Evolutionary conservation across 371 early-diverging fungal species (phyloP).

Genomic region (Syncephalastrum racemosum): DNA sequence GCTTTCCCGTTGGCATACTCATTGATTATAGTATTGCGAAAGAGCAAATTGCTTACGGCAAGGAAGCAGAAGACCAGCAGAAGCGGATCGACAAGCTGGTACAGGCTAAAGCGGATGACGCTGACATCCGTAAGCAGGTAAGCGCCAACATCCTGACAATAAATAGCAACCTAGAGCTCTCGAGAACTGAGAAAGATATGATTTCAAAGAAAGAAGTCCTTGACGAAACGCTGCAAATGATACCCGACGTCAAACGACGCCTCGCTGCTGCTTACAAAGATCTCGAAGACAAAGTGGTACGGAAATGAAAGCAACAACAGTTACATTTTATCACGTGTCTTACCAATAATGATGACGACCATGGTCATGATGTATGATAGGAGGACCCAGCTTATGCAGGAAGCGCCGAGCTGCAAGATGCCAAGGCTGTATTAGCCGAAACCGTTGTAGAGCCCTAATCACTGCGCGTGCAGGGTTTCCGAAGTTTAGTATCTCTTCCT

Average conservation of each 20-base stretch:
- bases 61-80: slow-evolving; percentile 65
- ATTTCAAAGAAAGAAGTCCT: slow-evolving; percentile 68
- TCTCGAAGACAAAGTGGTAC: slow-evolving; percentile 48
- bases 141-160: not conserved
- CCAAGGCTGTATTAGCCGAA: slow-evolving; percentile 36
- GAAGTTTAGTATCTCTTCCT: too few relatives aligned
- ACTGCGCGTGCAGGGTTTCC: too few relatives aligned
- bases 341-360: not conserved
- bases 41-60: slow-evolving; percentile 62
- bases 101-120: slow-evolving; percentile 58
- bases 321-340: not conserved
- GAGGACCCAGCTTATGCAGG: slow-evolving; percentile 41
- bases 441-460: slow-evolving; percentile 12
- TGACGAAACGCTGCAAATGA: slow-evolving; percentile 72
- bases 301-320: slow-evolving; percentile 4
- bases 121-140: slow-evolving; percentile 75
- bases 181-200: not conserved
- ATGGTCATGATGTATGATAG: slow-evolving; percentile 13
- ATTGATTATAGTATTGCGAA: slow-evolving; percentile 50
- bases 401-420: slow-evolving; percentile 44
- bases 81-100: slow-evolving; percentile 65
- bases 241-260: slow-evolving; percentile 70
- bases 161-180: not conserved
- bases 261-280: slow-evolving; percentile 61
- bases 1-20: not conserved